Evolutionary conservation across 2,329 filamentous ascomycete genomes (phyloP).

Genomic region (Dendrostoma leiphaemia): DNA sequence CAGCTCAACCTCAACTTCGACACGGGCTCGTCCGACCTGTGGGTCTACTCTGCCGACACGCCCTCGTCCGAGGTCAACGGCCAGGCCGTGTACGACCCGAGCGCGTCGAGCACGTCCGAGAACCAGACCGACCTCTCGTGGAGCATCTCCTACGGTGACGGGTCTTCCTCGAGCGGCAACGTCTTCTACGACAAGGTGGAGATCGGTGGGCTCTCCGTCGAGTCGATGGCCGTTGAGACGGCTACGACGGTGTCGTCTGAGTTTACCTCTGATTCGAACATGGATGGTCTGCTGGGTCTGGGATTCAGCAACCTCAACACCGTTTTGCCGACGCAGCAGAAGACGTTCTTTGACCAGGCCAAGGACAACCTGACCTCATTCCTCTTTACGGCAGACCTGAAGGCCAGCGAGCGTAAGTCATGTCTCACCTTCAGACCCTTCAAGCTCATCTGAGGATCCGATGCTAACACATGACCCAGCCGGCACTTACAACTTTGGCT

Average conservation of each 20-base stretch:
- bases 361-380: conserved; percentile 28
- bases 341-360: conserved; percentile 40
- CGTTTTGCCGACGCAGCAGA: conserved; percentile 37
- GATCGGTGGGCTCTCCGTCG: conserved; percentile 41
- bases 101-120: conserved; percentile 36
- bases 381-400: conserved; percentile 33
- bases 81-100: conserved; percentile 39
- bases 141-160: conserved; percentile 44
- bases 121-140: conserved; percentile 36
- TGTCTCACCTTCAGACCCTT: neutral
- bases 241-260: conserved; percentile 39
- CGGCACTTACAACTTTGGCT: conserved; percentile 36
- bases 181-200: conserved; percentile 45
- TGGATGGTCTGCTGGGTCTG: conserved; percentile 45
- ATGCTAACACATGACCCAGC: conserved; percentile 20
- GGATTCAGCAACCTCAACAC: conserved; percentile 45
- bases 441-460: too few relatives aligned
- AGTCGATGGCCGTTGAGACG: conserved; percentile 41
- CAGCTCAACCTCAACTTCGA: conserved; percentile 43
- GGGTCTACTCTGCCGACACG: conserved; percentile 33
- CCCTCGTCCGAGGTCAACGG: conserved; percentile 28
- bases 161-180: conserved; percentile 38
- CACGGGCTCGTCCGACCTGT: conserved; percentile 44
- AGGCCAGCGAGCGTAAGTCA: conserved; percentile 30
- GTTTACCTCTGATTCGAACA: conserved; percentile 37